phyloP scores from a whole-genome alignment of 441 rosid species.

The Macaranga tanarius region DNA sequence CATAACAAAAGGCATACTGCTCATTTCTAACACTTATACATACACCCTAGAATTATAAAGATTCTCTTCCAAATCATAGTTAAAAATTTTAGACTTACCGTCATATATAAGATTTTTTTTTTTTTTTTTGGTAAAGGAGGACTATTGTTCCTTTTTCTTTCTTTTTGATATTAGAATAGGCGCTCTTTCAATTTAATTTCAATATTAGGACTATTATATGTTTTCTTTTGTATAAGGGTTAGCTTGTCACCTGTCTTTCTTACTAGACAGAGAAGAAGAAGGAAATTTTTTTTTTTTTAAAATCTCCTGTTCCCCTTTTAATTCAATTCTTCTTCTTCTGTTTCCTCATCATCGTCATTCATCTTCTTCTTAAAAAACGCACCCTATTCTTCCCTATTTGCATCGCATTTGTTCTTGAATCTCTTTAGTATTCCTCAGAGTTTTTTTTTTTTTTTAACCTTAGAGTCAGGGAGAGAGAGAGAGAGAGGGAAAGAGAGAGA shows the following conservation, averaged over 20 bases:
- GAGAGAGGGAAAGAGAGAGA: slow-evolving; percentile 36
- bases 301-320: no score
- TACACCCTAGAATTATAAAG: neutral
- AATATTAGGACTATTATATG: slow-evolving; percentile 5
- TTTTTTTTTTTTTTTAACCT: no score
- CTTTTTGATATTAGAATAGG: slow-evolving; percentile 23
- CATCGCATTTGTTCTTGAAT: slow-evolving; percentile 92
- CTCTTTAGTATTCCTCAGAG: slow-evolving; percentile 36
- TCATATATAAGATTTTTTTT: slow-evolving; percentile 24
- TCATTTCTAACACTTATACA: neutral
- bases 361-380: slow-evolving; percentile 58
- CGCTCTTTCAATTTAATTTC: slow-evolving; percentile 7
- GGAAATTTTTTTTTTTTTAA: slow-evolving; percentile 29
- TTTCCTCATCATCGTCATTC: slow-evolving; percentile 12
- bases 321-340: no score
- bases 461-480: slow-evolving; percentile 32
- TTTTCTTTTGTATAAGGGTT: slow-evolving; percentile 23
- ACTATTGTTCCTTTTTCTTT: neutral
- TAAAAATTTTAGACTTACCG: neutral
- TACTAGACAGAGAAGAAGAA: neutral
- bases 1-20: slow-evolving; percentile 28
- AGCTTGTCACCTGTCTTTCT: slow-evolving; percentile 22
- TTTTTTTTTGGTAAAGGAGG: slow-evolving; percentile 32
- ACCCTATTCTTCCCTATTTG: slow-evolving; percentile 79
- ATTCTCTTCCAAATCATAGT: neutral